Conservation (phyloP, 805 yeast genomes). For the Cyberlindnera mycetangii region DNA sequence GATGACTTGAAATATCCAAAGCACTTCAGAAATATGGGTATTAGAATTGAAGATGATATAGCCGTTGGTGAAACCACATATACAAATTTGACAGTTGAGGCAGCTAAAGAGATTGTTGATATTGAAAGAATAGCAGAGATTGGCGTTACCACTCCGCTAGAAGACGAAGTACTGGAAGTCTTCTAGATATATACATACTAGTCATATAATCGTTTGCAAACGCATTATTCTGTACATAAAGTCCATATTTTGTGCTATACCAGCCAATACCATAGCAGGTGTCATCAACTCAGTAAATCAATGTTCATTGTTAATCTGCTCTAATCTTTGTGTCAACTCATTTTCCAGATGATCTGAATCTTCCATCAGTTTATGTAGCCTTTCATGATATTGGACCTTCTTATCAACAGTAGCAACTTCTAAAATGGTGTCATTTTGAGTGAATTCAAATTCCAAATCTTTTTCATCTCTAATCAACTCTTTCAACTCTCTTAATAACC, state of each 20-base stretch:
- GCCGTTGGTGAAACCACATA: constrained; percentile 65
- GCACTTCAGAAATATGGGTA: constrained; percentile 83
- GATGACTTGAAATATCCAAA: constrained; percentile 65
- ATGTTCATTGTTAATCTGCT: no score
- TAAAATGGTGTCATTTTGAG: constrained; percentile 15
- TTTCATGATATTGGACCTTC: constrained; percentile 13
- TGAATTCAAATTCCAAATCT: constrained; percentile 14
- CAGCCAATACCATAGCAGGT: neutral
- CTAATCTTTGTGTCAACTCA: neutral
- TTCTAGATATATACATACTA: constrained; percentile 1
- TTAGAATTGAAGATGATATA: constrained; percentile 91
- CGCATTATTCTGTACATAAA: neutral
- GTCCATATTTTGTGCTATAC: no score
- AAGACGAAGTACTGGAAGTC: constrained; percentile 39
- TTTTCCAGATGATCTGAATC: constrained; percentile 20
- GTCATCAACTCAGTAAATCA: neutral
- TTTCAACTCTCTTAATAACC: constrained; percentile 18
- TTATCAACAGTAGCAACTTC: constrained; percentile 16
- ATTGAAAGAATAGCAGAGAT: constrained; percentile 63
- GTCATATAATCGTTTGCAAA: neutral
- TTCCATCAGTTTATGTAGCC: constrained; percentile 21
- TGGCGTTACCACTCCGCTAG: constrained; percentile 53
- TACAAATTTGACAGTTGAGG: constrained; percentile 70
- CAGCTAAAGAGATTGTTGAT: constrained; percentile 82
- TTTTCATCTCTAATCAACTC: constrained; percentile 16